These are phyloP conservation scores for Amanita muscaria DNA, from an alignment of 768 basidiomycete genomes.

Conservation along the genomic window DNA sequence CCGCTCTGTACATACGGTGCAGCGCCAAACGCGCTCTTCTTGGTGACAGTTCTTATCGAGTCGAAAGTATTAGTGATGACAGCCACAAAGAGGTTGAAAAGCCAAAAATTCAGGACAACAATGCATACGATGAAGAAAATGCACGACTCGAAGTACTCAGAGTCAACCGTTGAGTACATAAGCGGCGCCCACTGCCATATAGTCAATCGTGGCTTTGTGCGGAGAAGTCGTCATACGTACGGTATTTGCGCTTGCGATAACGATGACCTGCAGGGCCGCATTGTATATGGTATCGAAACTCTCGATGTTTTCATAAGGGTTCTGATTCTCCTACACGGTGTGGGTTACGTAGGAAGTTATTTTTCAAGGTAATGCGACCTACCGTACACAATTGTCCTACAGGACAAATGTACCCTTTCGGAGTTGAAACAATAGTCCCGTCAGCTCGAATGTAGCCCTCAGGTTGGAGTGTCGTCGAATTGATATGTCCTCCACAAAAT, in stretches of 20 bases:
- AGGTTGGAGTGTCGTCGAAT: constrained; percentile 42
- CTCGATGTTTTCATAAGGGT: constrained; percentile 56
- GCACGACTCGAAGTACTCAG: constrained; percentile 83
- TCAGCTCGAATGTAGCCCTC: constrained; percentile 29
- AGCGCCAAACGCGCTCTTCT: constrained; percentile 89
- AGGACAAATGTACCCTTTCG: constrained; percentile 89
- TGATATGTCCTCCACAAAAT: constrained; percentile 76
- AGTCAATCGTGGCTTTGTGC: background rate
- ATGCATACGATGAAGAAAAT: constrained; percentile 82
- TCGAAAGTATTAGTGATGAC: constrained; percentile 94
- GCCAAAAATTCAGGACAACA: constrained; percentile 87
- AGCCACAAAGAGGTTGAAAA: constrained; percentile 89
- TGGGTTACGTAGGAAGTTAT: no score
- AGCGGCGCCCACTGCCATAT: constrained; percentile 55
- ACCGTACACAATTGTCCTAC: constrained; percentile 78
- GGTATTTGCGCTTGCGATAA: constrained; percentile 73
- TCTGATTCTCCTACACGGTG: constrained; percentile 50
- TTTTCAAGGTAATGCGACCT: no score
- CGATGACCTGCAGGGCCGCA: constrained; percentile 73
- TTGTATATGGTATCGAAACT: constrained; percentile 88
- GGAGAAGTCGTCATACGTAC: constrained; percentile 31
- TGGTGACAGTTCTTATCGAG: constrained; percentile 78
- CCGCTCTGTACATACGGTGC: constrained; percentile 40
- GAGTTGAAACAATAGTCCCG: constrained; percentile 15
- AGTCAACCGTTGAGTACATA: constrained; percentile 86